These are phyloP conservation scores for Gaeumannomyces sp. DNA, from an alignment of 2,329 filamentous ascomycete species.

Conservation along the genomic window DNA sequence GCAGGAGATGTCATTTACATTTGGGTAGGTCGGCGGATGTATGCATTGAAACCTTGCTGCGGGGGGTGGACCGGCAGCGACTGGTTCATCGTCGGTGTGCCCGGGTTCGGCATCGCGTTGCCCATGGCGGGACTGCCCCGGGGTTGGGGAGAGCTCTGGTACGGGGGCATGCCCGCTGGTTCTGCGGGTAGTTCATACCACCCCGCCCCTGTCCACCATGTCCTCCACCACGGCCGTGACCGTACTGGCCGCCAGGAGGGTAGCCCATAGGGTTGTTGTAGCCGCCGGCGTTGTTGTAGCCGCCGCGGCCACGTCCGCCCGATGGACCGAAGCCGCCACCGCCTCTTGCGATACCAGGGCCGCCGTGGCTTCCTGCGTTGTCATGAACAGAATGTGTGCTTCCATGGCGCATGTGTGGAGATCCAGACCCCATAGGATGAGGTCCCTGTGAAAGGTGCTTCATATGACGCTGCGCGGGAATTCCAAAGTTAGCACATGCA, in stretches of 20 bases:
- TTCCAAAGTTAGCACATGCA: constrained; percentile 19
- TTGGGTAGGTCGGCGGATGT: constrained; percentile 39
- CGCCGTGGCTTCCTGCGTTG: constrained; percentile 60
- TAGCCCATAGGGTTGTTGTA: constrained; percentile 39
- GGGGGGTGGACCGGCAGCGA: constrained; percentile 56
- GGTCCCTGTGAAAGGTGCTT: constrained; percentile 58
- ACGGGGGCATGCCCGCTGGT: constrained; percentile 27
- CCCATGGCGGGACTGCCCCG: constrained; percentile 60
- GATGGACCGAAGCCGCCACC: constrained; percentile 42
- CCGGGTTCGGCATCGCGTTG: constrained; percentile 51
- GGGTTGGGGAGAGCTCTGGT: constrained; percentile 61
- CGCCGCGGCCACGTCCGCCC: constrained; percentile 37
- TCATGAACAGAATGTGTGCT: constrained; percentile 78
- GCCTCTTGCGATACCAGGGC: constrained; percentile 48
- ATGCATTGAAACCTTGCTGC: constrained; percentile 6
- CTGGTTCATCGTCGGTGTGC: constrained; percentile 62
- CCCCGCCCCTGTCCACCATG: constrained; percentile 43
- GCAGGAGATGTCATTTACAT: constrained; percentile 45
- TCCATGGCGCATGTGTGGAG: constrained; percentile 74
- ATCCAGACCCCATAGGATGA: constrained; percentile 39
- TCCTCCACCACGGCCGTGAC: constrained; percentile 36
- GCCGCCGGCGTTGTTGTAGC: constrained; percentile 43
- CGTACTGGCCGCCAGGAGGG: constrained; percentile 30
- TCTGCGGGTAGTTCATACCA: constrained; percentile 29
- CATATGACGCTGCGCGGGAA: constrained; percentile 53